These are phyloP conservation scores for Fusarium goolgardi DNA, from an alignment of 2,329 filamentous ascomycete species.

Conservation along the genomic window DNA sequence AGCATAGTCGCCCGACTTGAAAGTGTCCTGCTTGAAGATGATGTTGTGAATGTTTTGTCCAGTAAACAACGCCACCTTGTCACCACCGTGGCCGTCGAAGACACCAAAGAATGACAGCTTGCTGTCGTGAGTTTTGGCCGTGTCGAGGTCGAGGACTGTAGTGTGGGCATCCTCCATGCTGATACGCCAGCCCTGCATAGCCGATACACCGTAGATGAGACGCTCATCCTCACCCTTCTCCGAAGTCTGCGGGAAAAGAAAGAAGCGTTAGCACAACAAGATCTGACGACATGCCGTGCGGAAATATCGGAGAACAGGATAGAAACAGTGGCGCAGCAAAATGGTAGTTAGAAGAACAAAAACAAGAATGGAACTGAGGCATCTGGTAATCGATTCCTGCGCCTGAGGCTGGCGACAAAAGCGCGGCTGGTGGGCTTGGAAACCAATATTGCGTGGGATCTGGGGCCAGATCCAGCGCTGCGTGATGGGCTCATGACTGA, in stretches of 20 bases:
- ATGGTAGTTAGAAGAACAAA: neutral
- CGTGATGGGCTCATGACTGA: conserved; percentile 43
- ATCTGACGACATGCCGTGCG: conserved; percentile 25
- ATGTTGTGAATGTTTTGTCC: conserved; percentile 95
- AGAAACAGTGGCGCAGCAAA: neutral
- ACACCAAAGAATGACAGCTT: conserved; percentile 96
- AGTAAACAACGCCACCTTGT: conserved; percentile 93
- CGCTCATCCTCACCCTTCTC: conserved; percentile 92
- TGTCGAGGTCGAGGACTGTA: conserved; percentile 82
- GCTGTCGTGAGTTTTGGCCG: conserved; percentile 73
- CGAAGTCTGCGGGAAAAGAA: conserved; percentile 72
- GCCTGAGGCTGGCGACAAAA: conserved; percentile 21
- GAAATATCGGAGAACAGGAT: conserved; percentile 34
- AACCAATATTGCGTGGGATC: conserved; percentile 15
- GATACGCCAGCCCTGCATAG: conserved; percentile 99
- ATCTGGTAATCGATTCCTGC: neutral
- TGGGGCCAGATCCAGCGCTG: conserved; percentile 25
- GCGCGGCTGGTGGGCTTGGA: conserved; percentile 16
- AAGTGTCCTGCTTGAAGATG: conserved; percentile 92
- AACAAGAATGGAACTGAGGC: neutral
- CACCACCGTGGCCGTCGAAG: conserved; percentile 96
- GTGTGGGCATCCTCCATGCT: conserved; percentile 99
- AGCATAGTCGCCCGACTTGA: conserved; percentile 90
- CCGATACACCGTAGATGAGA: conserved; percentile 92
- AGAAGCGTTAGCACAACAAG: conserved; percentile 44